These are phyloP conservation scores for Globisporangium nagaii DNA, from an alignment of 352 stramenopile species.

Conservation along the genomic window DNA sequence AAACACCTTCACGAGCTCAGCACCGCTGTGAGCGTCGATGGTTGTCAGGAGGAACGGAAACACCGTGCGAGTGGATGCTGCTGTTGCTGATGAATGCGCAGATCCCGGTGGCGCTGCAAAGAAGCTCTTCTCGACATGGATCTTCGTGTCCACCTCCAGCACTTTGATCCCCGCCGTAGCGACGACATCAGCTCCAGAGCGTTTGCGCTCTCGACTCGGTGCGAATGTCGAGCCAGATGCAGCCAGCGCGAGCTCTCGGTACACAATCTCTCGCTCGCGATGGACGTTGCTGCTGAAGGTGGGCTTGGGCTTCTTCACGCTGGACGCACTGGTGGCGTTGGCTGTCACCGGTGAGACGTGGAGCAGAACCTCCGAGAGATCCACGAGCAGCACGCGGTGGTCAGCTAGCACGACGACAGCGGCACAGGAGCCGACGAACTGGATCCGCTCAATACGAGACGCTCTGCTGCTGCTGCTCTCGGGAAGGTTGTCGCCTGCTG, in stretches of 20 bases:
- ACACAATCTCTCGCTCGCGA: conserved; percentile 22
- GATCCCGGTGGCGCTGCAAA: background rate
- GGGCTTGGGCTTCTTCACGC: conserved; percentile 11
- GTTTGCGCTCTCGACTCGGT: conserved; percentile 11
- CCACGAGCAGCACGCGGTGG: conserved; percentile 27
- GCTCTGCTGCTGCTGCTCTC: background rate
- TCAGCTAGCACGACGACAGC: conserved; percentile 24
- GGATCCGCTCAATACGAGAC: conserved; percentile 19
- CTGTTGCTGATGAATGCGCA: background rate
- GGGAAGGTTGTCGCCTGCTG: background rate
- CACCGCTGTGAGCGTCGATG: background rate
- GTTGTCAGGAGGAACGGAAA: conserved; percentile 10
- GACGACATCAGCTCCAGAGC: background rate
- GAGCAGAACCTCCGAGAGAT: conserved; percentile 23
- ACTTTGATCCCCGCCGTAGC: background rate
- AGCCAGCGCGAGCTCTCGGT: conserved; percentile 25
- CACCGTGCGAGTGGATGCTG: background rate
- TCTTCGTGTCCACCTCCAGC: conserved; percentile 6
- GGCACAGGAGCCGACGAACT: conserved; percentile 25
- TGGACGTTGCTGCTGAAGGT: background rate
- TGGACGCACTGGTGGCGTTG: background rate
- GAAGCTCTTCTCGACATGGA: conserved; percentile 7
- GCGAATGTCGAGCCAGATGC: too few relatives aligned
- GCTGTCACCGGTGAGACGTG: background rate
- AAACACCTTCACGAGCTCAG: conserved; percentile 26